phyloP scores from a whole-genome alignment of 1,139 yeast genomes.

The Hyphopichia buzzinii region DNA sequence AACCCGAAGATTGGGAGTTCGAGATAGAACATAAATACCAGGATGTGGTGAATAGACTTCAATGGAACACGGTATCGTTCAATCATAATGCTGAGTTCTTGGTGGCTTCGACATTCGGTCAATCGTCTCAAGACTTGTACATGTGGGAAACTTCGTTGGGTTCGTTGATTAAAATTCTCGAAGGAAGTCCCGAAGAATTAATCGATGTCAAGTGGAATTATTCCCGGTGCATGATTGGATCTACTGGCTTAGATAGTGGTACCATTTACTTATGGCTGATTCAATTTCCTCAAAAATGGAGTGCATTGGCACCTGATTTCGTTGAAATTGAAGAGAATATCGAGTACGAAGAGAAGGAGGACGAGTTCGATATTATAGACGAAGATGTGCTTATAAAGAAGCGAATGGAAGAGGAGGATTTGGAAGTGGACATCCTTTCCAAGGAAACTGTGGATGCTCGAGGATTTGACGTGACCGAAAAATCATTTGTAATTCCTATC shows the following conservation, averaged over 20 bases:
- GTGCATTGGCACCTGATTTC: constrained; percentile 95
- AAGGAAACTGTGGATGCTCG: constrained; percentile 65
- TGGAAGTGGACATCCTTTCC: constrained; percentile 63
- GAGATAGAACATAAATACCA: constrained; percentile 82
- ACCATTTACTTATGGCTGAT: constrained; percentile 81
- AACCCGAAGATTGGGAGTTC: constrained; percentile 47
- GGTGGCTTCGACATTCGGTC: constrained; percentile 85
- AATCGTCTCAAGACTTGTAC: constrained; percentile 82
- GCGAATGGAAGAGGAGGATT: constrained; percentile 67
- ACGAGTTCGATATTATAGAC: constrained; percentile 84
- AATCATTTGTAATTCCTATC: constrained; percentile 46
- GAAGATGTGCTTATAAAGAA: constrained; percentile 60
- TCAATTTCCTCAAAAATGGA: constrained; percentile 89
- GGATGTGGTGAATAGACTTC: constrained; percentile 83
- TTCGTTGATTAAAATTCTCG: constrained; percentile 80
- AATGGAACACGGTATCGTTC: constrained; percentile 83
- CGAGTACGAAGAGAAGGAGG: constrained; percentile 84
- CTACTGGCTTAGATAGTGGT: constrained; percentile 90
- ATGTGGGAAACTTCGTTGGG: constrained; percentile 94
- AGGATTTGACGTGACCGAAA: constrained; percentile 49
- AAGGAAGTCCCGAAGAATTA: constrained; percentile 88
- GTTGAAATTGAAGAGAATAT: constrained; percentile 92
- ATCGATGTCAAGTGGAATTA: constrained; percentile 87
- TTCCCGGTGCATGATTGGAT: constrained; percentile 68
- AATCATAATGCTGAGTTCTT: constrained; percentile 80